Conservation (phyloP, 176 grass and related monocot species). For the Avena insularis region DNA sequence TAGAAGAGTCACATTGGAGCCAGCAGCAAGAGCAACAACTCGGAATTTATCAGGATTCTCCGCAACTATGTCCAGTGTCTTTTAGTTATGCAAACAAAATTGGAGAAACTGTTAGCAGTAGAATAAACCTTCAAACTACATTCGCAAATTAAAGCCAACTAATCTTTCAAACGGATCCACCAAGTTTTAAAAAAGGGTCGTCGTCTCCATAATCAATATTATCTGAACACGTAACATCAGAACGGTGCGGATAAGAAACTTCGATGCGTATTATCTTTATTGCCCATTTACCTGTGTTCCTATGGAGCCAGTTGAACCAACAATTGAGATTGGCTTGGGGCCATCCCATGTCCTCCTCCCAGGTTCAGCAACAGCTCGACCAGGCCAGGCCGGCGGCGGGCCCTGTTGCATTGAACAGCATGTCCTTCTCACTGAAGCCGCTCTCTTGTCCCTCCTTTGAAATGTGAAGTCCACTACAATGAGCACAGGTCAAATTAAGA, state of each 20-base stretch:
- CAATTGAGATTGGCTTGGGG: conserved; percentile 87
- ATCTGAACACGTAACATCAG: background rate
- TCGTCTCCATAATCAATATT: background rate
- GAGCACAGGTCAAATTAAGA: conserved; percentile 18
- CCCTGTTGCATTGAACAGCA: conserved; percentile 67
- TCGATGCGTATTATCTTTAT: background rate
- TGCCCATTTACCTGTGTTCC: conserved; percentile 81
- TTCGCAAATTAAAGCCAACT: background rate
- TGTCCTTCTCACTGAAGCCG: conserved; percentile 49
- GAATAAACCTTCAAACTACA: background rate
- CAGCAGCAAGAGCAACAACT: conserved; percentile 96
- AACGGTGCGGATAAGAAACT: background rate
- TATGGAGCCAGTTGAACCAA: conserved; percentile 95
- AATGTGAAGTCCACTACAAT: conserved; percentile 64
- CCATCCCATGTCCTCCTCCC: conserved; percentile 72
- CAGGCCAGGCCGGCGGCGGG: conserved; percentile 89
- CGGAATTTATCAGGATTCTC: conserved; percentile 96
- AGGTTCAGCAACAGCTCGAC: conserved; percentile 70
- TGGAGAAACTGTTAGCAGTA: background rate
- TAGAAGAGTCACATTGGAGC: conserved; percentile 94
- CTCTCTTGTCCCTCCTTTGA: conserved; percentile 63
- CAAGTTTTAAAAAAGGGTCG: background rate
- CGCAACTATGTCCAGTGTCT: conserved; percentile 93
- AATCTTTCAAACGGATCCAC: conserved; percentile 26
- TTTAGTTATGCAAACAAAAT: conserved; percentile 41